phyloP scores from a whole-genome alignment of 345 rosid genomes.

The Aurinia saxatilis region DNA sequence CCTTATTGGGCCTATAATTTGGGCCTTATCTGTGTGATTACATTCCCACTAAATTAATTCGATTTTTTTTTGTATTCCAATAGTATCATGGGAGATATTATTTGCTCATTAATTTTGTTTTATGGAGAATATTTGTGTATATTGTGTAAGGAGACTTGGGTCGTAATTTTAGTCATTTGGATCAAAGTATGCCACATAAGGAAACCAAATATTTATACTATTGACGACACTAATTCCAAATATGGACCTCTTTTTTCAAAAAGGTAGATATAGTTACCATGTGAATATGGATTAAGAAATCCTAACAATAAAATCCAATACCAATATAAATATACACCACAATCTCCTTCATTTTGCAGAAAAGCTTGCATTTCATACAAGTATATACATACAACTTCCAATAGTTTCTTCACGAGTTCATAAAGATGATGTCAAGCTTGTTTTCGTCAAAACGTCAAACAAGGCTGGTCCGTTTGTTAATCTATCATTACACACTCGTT shows the following conservation, averaged over 20 bases:
- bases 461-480: slow-evolving; percentile 24
- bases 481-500: not conserved
- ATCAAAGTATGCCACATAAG: not conserved
- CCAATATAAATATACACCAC: slow-evolving; percentile 15
- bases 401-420: not conserved
- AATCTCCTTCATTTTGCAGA: slow-evolving; percentile 3
- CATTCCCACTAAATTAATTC: too few species aligned
- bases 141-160: not conserved
- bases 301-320: not conserved
- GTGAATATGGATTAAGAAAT: not conserved
- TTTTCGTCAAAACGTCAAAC: slow-evolving; percentile 10
- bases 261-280: slow-evolving; percentile 4
- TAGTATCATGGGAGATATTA: not conserved
- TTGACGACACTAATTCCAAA: not conserved
- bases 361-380: not conserved
- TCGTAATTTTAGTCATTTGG: slow-evolving; percentile 6
- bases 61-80: not conserved
- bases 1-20: slow-evolving; percentile 5
- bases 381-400: not conserved
- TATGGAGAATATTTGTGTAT: not conserved
- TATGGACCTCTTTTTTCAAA: not conserved
- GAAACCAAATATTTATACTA: not conserved
- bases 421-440: slow-evolving; percentile 1
- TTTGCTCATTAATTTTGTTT: not conserved
- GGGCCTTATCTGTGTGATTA: too few species aligned